These are phyloP conservation scores for Monascus purpureus DNA, from an alignment of 495 filamentous ascomycete species.

Conservation along the genomic window DNA sequence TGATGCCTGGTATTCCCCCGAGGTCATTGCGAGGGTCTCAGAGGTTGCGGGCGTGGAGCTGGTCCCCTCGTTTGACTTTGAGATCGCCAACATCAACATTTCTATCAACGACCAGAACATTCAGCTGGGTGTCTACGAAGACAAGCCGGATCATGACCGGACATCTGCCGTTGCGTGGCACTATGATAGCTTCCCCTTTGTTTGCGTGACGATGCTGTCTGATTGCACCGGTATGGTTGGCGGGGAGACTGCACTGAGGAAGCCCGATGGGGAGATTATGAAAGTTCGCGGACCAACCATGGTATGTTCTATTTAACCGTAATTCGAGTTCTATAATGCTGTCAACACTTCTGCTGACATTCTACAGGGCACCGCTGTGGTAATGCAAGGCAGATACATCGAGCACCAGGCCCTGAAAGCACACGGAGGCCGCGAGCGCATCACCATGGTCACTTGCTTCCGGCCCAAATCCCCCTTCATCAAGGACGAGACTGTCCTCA, in stretches of 20 bases:
- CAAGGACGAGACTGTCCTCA: conserved; percentile 50
- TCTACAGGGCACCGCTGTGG: conserved; percentile 47
- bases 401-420: conserved; percentile 53
- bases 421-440: conserved; percentile 48
- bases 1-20: conserved; percentile 52
- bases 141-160: conserved; percentile 35
- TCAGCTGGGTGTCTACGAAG: conserved; percentile 23
- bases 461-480: conserved; percentile 41
- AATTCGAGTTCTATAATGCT: not conserved
- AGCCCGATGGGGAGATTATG: conserved; percentile 42
- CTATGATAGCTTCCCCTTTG: conserved; percentile 61
- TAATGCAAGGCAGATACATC: conserved; percentile 61
- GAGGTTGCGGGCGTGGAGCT: conserved; percentile 59
- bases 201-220: conserved; percentile 65
- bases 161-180: conserved; percentile 57
- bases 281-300: conserved; percentile 56
- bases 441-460: conserved; percentile 62
- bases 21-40: conserved; percentile 47
- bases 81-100: conserved; percentile 61
- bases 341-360: not conserved
- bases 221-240: conserved; percentile 58
- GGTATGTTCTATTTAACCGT: conserved; percentile 22
- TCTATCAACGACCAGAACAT: conserved; percentile 38
- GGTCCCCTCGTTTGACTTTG: conserved; percentile 51
- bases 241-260: conserved; percentile 55